Evolutionary conservation across 805 yeast species (phyloP).

Genomic region (Saturnispora silvae): DNA sequence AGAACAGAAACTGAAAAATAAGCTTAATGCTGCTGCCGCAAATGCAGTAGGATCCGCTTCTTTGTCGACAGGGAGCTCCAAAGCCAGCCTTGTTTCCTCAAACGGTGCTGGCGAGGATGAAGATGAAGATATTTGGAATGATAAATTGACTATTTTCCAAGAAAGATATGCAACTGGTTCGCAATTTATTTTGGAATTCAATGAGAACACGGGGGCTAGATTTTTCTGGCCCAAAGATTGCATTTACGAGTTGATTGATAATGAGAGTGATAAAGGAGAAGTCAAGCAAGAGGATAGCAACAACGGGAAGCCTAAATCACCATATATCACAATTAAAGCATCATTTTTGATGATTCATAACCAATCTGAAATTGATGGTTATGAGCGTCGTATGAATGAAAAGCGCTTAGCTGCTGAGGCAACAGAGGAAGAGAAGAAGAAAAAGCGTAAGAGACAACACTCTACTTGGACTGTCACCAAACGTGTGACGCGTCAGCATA

Average conservation of each 20-base stretch:
- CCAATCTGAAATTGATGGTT: slow-evolving; percentile 35
- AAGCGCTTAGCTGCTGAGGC: slow-evolving; percentile 19
- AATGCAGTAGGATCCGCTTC: slow-evolving; percentile 15
- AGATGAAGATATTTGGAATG: slow-evolving; percentile 32
- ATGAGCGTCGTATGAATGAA: slow-evolving; percentile 29
- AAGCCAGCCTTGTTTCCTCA: too few species aligned
- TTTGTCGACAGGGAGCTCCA: slow-evolving; percentile 11
- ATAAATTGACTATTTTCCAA: slow-evolving; percentile 64
- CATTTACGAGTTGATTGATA: slow-evolving; percentile 47
- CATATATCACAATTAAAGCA: slow-evolving; percentile 32
- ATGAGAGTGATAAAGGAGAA: slow-evolving; percentile 17
- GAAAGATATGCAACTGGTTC: slow-evolving; percentile 60
- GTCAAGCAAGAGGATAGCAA: slow-evolving; percentile 11
- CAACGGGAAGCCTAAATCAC: slow-evolving; percentile 9
- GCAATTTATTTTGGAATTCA: slow-evolving; percentile 73
- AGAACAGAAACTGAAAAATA: slow-evolving; percentile 19
- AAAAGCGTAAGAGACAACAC: slow-evolving; percentile 14
- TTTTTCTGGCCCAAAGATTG: slow-evolving; percentile 69
- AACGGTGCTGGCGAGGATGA: slow-evolving; percentile 11
- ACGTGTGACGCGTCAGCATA: slow-evolving; percentile 20
- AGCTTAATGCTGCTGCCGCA: slow-evolving; percentile 18
- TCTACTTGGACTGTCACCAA: slow-evolving; percentile 20
- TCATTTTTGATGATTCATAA: slow-evolving; percentile 45
- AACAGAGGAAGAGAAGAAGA: slow-evolving; percentile 17
- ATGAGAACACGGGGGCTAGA: slow-evolving; percentile 67